Evolutionary conservation across 768 basidiomycete genomes (phyloP).

Genomic region (Podaxis sp.): DNA sequence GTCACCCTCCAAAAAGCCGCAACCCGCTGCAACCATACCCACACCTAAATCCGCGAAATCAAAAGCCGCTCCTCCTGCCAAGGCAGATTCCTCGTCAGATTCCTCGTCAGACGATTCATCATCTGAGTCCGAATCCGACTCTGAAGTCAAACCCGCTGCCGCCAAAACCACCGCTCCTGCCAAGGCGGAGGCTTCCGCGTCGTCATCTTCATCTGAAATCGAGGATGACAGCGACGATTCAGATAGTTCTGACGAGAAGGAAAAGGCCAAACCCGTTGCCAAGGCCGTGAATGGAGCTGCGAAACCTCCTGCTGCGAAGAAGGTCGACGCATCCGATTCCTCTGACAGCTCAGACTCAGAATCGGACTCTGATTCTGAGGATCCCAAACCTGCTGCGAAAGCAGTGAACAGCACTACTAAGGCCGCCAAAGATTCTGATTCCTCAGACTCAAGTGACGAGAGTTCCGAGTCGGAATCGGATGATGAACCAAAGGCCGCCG

Average conservation of each 20-base stretch:
- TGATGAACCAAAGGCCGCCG: slow-evolving; percentile 21
- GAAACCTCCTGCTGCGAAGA: slow-evolving; percentile 13
- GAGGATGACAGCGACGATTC: slow-evolving; percentile 25
- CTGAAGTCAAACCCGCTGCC: slow-evolving; percentile 16
- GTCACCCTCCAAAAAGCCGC: background rate
- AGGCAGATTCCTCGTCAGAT: slow-evolving; percentile 16
- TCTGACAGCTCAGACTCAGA: background rate
- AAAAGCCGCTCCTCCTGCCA: slow-evolving; percentile 18
- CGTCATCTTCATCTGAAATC: slow-evolving; percentile 20
- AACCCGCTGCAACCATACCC: background rate
- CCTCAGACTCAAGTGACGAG: slow-evolving; percentile 24
- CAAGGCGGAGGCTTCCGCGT: slow-evolving; percentile 16
- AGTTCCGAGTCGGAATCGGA: slow-evolving; percentile 26
- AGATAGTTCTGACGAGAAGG: slow-evolving; percentile 20
- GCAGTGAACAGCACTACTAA: slow-evolving; percentile 18
- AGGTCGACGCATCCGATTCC: slow-evolving; percentile 18
- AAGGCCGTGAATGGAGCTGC: slow-evolving; percentile 14
- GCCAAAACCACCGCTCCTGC: background rate
- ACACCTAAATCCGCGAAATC: background rate
- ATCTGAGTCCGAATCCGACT: slow-evolving; percentile 17
- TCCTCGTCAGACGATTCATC: slow-evolving; percentile 12
- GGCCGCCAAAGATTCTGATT: slow-evolving; percentile 23
- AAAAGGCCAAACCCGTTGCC: slow-evolving; percentile 17
- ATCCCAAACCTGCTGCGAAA: slow-evolving; percentile 19
- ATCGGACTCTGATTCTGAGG: slow-evolving; percentile 22